Percentiles rank a stretch among this genome's conserved stretches.
Evolutionary conservation across 192 early-diverging fungal genomes (phyloP).

Genomic region (Coemansia sp.): DNA sequence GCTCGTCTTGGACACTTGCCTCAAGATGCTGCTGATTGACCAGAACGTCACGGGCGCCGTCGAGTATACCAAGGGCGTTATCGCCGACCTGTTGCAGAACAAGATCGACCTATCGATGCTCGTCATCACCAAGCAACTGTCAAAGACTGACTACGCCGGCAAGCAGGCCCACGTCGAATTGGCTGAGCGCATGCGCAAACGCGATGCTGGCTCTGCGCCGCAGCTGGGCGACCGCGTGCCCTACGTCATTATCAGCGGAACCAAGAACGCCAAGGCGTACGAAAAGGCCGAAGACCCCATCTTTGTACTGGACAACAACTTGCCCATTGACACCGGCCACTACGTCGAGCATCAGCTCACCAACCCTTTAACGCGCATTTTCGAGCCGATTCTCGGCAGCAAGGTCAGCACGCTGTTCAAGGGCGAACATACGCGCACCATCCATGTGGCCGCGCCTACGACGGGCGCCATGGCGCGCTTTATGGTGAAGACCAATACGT

Average conservation of each 20-base stretch:
- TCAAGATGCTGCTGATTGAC: slow-evolving; percentile 90
- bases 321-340: slow-evolving; percentile 96
- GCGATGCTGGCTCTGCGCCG: slow-evolving; percentile 96
- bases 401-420: slow-evolving; percentile 81
- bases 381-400: slow-evolving; percentile 94
- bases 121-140: slow-evolving; percentile 94
- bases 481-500: slow-evolving; percentile 88
- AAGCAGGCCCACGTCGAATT: slow-evolving; percentile 97
- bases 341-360: slow-evolving; percentile 97
- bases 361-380: slow-evolving; percentile 91
- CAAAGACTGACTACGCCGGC: slow-evolving; percentile 91
- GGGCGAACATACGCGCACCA: slow-evolving; percentile 76
- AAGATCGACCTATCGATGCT: slow-evolving; percentile 96
- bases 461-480: slow-evolving; percentile 94
- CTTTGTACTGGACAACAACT: slow-evolving; percentile 96
- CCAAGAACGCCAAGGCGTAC: slow-evolving; percentile 86
- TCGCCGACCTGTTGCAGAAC: slow-evolving; percentile 93
- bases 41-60: slow-evolving; percentile 82
- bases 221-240: slow-evolving; percentile 95
- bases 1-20: slow-evolving; percentile 88
- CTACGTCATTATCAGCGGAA: slow-evolving; percentile 91
- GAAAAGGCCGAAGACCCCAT: slow-evolving; percentile 99
- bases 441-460: slow-evolving; percentile 84
- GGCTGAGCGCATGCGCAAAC: slow-evolving; percentile 94
- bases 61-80: slow-evolving; percentile 84